These are phyloP conservation scores for Kalaharituber pfeilii DNA, from an alignment of 2,329 filamentous ascomycete species.

Conservation along the genomic window DNA sequence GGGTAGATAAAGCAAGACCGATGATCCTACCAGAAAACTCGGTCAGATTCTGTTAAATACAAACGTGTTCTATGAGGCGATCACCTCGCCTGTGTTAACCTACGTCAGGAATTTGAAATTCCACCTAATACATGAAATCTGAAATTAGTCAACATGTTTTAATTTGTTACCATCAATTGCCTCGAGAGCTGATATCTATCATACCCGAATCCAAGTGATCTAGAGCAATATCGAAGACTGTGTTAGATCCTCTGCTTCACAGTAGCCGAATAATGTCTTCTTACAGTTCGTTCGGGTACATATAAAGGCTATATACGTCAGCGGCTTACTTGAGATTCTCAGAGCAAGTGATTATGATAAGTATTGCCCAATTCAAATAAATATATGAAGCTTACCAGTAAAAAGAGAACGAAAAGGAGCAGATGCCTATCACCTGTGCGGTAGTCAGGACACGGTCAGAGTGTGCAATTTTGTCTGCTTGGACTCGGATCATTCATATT, in stretches of 20 bases:
- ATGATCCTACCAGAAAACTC: constrained; percentile 42
- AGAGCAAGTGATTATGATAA: no score
- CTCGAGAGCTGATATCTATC: no score
- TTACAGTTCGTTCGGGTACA: constrained; percentile 11
- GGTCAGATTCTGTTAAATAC: no score
- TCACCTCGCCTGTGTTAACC: background rate
- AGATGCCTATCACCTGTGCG: constrained; percentile 8
- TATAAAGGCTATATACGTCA: background rate
- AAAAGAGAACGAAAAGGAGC: constrained; percentile 10
- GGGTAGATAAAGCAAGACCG: constrained; percentile 43
- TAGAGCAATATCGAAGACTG: background rate
- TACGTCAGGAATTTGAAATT: background rate
- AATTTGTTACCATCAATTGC: no score
- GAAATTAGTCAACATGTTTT: no score
- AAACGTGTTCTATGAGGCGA: no score
- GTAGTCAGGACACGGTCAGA: background rate
- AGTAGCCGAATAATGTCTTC: constrained; percentile 1
- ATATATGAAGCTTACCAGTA: constrained; percentile 10
- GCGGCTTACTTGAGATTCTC: no score
- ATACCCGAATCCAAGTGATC: background rate
- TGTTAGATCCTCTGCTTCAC: background rate
- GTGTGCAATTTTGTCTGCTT: background rate
- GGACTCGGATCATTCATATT: background rate
- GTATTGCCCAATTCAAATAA: no score
- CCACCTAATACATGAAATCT: background rate